Evolutionary conservation across 495 filamentous ascomycete species (phyloP), one percentile per base, ranked within the genome.

Genomic region (Thozetella sp.): DNA sequence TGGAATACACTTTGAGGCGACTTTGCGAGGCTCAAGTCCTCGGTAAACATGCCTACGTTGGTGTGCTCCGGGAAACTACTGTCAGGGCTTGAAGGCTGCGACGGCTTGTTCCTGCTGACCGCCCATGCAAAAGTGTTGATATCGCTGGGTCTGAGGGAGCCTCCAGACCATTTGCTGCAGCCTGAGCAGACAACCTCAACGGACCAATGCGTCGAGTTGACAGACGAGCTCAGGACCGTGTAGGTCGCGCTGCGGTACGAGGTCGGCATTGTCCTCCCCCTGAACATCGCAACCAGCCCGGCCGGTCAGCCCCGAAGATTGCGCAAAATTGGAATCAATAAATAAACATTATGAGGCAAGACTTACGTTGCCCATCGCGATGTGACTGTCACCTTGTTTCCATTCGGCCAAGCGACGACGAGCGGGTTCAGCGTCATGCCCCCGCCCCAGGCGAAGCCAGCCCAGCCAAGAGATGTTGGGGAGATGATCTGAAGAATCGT

Each of bases 141-240:
- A 24, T 66, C 67, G 25, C 24, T 66, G 20, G 65, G 59, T 66
- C 69, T 71, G 22, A 75, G 67, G 51, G 70, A 60, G 27, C 63
- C 62, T 37, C 64, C 59, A 27, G 40, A 59, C 74, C 74, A 78
- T 2, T 61, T 67, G 56, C 69, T 78, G 66, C 76, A 83, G 25
- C 76, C 74, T 57, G 67, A 63, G 62, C 80, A 83, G 17, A 72
- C 66, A 1, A 77, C 74, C n/a, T 72, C 73, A 52, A 80, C 59
- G 2, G 75, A 72, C 76, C 76, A 83, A 65, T 82, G 79, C 6
- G 80, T 83, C 19, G 58, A 63, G 65, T 82, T 83, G 55, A 59
- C 57, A 3, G 56, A 62, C 19, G 75, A 76, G 48, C 69, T 70
- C 46, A 83, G 61, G 6, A 72, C 64, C 25, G 63, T 72, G 65